Percentiles rank a stretch among this genome's conserved stretches.
phyloP scores from a whole-genome alignment of 192 early-diverging fungal species.

The Neocallimastix lanati region DNA sequence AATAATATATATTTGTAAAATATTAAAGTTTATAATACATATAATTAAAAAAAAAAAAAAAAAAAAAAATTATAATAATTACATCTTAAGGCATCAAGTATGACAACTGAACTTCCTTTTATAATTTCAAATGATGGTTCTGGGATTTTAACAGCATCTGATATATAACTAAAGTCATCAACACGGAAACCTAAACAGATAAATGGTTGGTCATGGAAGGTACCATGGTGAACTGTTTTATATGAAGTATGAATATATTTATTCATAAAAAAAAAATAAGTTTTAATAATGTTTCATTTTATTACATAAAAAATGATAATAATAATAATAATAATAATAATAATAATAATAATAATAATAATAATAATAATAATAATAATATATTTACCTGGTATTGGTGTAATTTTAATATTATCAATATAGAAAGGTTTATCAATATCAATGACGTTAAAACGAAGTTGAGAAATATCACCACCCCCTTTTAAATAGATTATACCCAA shows the following conservation, averaged over 20 bases:
- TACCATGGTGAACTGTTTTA: background rate
- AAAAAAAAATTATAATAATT: background rate
- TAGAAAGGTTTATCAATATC: background rate
- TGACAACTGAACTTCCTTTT: background rate
- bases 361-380: no score
- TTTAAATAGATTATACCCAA: no score
- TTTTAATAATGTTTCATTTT: no score
- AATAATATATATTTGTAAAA: no score
- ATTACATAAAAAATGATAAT: no score
- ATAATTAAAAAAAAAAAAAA: no score
- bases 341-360: no score
- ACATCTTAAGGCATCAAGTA: background rate
- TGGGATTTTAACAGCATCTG: background rate
- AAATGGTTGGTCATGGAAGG: background rate
- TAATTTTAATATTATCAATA: background rate
- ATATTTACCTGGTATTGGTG: background rate
- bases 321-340: no score
- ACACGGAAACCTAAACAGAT: background rate
- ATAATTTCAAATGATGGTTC: background rate
- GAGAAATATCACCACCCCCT: background rate
- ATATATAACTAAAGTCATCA: background rate
- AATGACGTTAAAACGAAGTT: background rate
- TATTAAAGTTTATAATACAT: no score
- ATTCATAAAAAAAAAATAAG: no score
- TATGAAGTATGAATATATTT: no score